Evolutionary conservation across 164 flowering plant species (phyloP), one percentile per base, ranked within the genome.

Genomic region (Vitis cinerea): DNA sequence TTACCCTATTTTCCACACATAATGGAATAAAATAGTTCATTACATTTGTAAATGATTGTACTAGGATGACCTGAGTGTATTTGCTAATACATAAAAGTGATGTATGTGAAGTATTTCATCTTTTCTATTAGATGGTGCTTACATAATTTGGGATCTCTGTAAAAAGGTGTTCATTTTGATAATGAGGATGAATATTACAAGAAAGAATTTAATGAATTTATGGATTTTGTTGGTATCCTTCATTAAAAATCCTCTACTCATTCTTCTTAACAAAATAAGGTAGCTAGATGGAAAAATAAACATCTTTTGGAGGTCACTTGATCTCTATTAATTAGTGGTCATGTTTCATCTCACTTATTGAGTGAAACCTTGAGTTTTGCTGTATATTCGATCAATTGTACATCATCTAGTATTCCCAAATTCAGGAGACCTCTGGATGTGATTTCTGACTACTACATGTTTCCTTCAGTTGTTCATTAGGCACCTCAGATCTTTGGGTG

Each of bases 141-240:
- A 65, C 59, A 13, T 19, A 68, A 49, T 68, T 68, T 68, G 64
- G 54, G 17, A 68, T 50, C 1, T 68, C 57, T 47, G 50, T 68
- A n/a, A 59, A 68, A 68, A 31, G 13, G 48, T 50, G 10, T 68
- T 8, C 56, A 29, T 9, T 59, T 55, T 17, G 56, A 68, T 68
- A 68, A 68, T 59, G 64, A 48, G 10, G 64, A 58, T 9, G 71
- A 68, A 31, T 68, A 68, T 58, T 50, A 50, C 51, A 68, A 68
- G 30, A 54, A 13, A 7, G 49, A 59, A 12, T 19, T 68, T 11
- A 68, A 48, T 10, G 13, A 11, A 7, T 59, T 59, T 37, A 12
- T 49, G 23, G 23, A 52, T 13, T 65, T 58, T 0, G 19, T 23
- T 30, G 23, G 68, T 65, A 53, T 31, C 30, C 11, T 68, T 10